phyloP scores from a whole-genome alignment of 805 yeast genomes.

The Candida silvatica region DNA sequence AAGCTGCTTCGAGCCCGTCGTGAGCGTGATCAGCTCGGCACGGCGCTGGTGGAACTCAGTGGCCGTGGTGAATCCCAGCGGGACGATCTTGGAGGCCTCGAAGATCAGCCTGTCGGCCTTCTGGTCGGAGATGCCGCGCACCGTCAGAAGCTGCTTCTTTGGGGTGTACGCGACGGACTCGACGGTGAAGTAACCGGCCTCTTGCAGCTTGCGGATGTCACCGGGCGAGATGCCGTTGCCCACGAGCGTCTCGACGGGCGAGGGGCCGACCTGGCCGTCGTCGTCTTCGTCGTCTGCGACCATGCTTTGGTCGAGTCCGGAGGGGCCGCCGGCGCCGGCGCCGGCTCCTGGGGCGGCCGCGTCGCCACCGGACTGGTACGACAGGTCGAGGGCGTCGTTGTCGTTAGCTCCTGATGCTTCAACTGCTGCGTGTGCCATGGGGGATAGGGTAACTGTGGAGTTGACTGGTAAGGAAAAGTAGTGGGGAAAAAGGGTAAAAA shows the following conservation, averaged over 20 bases:
- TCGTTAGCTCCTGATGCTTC: not conserved
- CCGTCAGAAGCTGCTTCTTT: slow-evolving; percentile 61
- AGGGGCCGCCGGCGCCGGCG: slow-evolving; percentile 7
- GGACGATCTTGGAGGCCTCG: slow-evolving; percentile 82
- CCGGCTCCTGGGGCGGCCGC: slow-evolving; percentile 1
- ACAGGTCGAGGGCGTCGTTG: slow-evolving; percentile 1
- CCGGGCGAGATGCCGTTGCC: slow-evolving; percentile 81
- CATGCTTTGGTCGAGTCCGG: slow-evolving; percentile 1
- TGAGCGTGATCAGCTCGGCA: slow-evolving; percentile 82
- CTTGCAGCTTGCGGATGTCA: slow-evolving; percentile 74
- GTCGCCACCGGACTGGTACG: not conserved
- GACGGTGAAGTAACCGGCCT: slow-evolving; percentile 81
- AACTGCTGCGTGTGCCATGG: slow-evolving; percentile 9
- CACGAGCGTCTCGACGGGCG: slow-evolving; percentile 42
- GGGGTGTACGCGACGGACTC: slow-evolving; percentile 94
- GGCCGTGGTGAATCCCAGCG: slow-evolving; percentile 96
- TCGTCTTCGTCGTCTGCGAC: slow-evolving; percentile 38
- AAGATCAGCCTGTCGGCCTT: slow-evolving; percentile 80
- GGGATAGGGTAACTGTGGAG: too few species aligned
- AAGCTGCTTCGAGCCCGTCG: slow-evolving; percentile 91
- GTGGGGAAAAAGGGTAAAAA: too few species aligned
- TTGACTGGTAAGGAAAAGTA: too few species aligned
- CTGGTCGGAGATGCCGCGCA: slow-evolving; percentile 92
- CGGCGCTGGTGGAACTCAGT: slow-evolving; percentile 87
- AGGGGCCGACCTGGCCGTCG: slow-evolving; percentile 38